Base-by-base conservation (phyloP, 768 basidiomycete species). In the Boletus subcaerulescens region DNA sequence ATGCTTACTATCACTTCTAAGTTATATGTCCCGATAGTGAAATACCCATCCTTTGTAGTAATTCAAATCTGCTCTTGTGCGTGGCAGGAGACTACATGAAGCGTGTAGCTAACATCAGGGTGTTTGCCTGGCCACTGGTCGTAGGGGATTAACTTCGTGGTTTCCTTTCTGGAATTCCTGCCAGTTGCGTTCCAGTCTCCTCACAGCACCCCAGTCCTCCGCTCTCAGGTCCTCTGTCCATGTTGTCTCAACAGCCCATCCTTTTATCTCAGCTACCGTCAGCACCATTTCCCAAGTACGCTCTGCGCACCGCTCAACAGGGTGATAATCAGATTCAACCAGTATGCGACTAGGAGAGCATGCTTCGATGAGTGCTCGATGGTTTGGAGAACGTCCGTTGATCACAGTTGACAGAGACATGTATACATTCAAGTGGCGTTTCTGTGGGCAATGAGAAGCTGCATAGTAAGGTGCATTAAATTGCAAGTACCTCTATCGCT, bases 371-470 rank as follows among this genome's bases (percentile, higher is more conserved):
- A 98, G 78, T 3, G 77, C 73, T 38, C 76, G 74, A 56, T 89
- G 81, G 39, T 81, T 81, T 6, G 77, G 71, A 8, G 89, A 87
- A 39, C 88, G 84, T 20, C 81, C 75, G 57, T 96, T 96, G 63
- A 96, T 91, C 53, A 81, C 84, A 0, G 87, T 91, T 1, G 95
- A 97, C 12, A 96, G 76, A 0, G 95, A 98, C 51, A 96, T 77
- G 73, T 85, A 99, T 48, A 86, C 77, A 69, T 98, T 98, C 5
- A 73, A 63, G 58, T 94, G 84, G 44, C 72, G 77, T 71, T 77
- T 85, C 88, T 93, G 72, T 32, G 18, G 38, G 46, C 45, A 26
- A 54, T 60, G 50, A 63, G 60, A 59, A 43, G 45, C 24, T 46
- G 15, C 35, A 47, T n/a, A 48, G 17, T 14, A 22, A 17, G 18